phyloP scores from a whole-genome alignment of 345 rosid species.

The Mercurialis annua region DNA sequence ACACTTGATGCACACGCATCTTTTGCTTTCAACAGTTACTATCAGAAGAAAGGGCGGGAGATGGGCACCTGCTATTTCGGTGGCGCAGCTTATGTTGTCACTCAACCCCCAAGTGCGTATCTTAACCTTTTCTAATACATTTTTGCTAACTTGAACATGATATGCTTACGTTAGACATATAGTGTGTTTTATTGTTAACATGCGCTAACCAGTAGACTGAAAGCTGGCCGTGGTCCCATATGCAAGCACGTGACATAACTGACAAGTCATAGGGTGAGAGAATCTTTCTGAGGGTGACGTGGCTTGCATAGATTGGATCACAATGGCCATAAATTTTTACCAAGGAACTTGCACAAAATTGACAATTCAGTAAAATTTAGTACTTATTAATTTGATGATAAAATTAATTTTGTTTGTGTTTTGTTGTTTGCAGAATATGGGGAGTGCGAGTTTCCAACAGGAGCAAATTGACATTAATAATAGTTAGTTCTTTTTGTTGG shows the following conservation, averaged over 20 bases:
- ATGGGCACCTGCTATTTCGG: slow-evolving; percentile 69
- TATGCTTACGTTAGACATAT: background rate
- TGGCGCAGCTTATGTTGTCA: slow-evolving; percentile 68
- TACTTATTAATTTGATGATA: too few relatives aligned
- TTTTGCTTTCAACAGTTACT: slow-evolving; percentile 84
- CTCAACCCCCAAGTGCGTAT: slow-evolving; percentile 62
- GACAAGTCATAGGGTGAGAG: background rate
- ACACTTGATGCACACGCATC: slow-evolving; percentile 76
- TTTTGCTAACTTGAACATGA: background rate
- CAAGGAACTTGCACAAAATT: too few relatives aligned
- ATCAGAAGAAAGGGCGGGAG: slow-evolving; percentile 65
- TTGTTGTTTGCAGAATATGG: slow-evolving; percentile 25
- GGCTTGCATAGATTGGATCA: slow-evolving; percentile 9
- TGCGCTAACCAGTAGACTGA: background rate
- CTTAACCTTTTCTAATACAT: slow-evolving; percentile 8
- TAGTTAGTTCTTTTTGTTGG: background rate
- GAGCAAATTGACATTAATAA: background rate
- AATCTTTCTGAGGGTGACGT: slow-evolving; percentile 9
- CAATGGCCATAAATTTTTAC: background rate
- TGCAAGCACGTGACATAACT: background rate
- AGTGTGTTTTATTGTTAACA: background rate
- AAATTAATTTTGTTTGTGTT: background rate
- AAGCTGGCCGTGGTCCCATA: background rate
- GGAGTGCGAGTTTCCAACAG: slow-evolving; percentile 25
- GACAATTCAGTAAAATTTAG: too few relatives aligned